These are phyloP conservation scores for Angophora floribunda DNA, from an alignment of 345 rosid species.

Conservation along the genomic window DNA sequence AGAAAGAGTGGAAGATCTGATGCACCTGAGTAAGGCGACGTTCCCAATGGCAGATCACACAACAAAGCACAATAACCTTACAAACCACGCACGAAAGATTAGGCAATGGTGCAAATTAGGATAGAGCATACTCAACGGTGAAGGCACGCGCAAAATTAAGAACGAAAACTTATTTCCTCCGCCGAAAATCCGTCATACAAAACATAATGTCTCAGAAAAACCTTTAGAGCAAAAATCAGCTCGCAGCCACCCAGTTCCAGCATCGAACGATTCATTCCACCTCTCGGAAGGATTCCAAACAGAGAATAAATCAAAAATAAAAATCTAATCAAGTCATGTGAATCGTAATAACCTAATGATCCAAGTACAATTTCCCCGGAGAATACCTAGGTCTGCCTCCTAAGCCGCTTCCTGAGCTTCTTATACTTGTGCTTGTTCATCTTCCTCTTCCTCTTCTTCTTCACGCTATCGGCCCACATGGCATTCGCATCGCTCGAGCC, in stretches of 20 bases:
- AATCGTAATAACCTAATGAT: neutral
- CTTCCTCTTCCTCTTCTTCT: constrained; percentile 98
- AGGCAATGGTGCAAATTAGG: neutral
- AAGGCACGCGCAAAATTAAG: neutral
- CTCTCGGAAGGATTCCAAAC: neutral
- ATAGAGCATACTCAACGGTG: neutral
- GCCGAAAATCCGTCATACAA: neutral
- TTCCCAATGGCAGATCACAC: neutral
- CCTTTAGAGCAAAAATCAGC: neutral
- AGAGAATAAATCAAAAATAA: neutral
- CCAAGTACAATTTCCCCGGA: neutral
- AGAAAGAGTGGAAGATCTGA: neutral
- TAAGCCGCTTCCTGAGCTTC: constrained; percentile 45
- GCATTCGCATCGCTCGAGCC: constrained; percentile 1
- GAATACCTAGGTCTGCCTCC: constrained; percentile 12
- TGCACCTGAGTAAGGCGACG: neutral
- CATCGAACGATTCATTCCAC: neutral
- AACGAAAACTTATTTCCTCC: neutral
- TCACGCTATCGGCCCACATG: constrained; percentile 77
- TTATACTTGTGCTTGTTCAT: constrained; percentile 65
- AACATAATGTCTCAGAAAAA: neutral
- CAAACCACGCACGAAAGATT: neutral
- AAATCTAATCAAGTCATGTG: neutral
- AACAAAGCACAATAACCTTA: neutral
- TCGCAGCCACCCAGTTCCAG: neutral